Base-by-base conservation (phyloP, 192 early-diverging fungal species). In the Coemansia reversa region DNA sequence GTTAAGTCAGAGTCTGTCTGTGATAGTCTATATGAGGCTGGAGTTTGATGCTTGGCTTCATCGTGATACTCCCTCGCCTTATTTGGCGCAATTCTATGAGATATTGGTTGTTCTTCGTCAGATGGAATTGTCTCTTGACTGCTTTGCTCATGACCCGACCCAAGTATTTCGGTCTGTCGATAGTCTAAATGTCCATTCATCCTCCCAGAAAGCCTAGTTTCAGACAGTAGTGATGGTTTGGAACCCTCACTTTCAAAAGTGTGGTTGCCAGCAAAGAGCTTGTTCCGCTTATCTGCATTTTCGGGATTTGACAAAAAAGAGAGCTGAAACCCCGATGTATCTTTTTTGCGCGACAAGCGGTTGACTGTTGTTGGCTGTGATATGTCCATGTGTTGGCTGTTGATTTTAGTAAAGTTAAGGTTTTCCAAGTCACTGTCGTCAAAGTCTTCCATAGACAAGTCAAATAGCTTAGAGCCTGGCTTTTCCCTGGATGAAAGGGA, bases 351-450 rank as follows among this genome's bases (percentile, higher is more conserved):
- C 22, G 33, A 27, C 27, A 11, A 28, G 14, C 6, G 7, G 55
- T 35, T 32, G 55, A 29, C 14, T 20, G 55, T 11, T 20, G 32
- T 22, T 11, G 32, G 55, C 32, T 35, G 55, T 30, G 29, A n/a
- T 28, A 32, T 57, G 12, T 54, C 52, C 52, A 54, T 51, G 47
- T 9, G 16, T 9, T 22, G 61, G 14, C 30, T 19, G 48, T 61
- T 48, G 58, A 33, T 28, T 19, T 52, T 66, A 47, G 42, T 58
- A 52, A 64, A 70, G 35, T 69, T 63, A 51, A 70, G 72, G 64
- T 73, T 62, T n/a, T 79, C 76, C 25, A 79, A 25, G 52, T 79
- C 76, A 64, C 76, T 74, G 39, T 74, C 67, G 25, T 74, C 67
- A 51, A 65, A 52, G 39, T 74, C 72, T 25, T 74, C 76, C 47